Evolutionary conservation across 129 eudicot species (phyloP).

Genomic region (Tagetes erecta): DNA sequence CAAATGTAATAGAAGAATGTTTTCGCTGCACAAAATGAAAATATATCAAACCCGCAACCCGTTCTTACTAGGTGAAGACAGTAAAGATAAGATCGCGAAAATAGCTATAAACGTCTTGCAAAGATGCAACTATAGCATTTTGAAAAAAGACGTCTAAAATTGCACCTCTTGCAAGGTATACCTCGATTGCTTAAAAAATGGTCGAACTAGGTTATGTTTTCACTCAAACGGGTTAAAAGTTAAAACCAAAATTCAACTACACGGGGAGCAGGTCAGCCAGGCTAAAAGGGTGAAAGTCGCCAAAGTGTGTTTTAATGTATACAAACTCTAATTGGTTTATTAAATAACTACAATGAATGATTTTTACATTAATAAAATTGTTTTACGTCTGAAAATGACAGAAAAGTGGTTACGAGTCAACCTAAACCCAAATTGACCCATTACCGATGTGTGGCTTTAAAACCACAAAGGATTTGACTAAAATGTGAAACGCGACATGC

Average conservation of each 20-base stretch:
- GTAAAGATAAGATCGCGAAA: background rate
- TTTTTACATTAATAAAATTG: no score
- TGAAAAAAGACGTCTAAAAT: background rate
- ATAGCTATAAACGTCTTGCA: background rate
- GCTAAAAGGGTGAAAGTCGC: background rate
- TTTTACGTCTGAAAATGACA: background rate
- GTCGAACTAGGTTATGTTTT: background rate
- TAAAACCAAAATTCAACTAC: background rate
- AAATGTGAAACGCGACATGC: background rate
- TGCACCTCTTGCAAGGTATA: background rate
- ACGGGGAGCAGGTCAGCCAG: background rate
- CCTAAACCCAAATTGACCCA: background rate
- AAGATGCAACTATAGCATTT: conserved; percentile 9
- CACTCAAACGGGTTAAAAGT: background rate
- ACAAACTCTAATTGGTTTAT: background rate
- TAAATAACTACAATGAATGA: no score
- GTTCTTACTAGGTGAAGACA: background rate
- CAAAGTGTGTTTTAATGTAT: background rate
- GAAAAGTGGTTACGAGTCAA: background rate
- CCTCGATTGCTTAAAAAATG: background rate
- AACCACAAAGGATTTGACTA: background rate
- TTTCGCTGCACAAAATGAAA: background rate
- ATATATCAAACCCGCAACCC: background rate
- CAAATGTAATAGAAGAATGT: background rate
- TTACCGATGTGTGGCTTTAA: background rate